Evolutionary conservation across 2,329 filamentous ascomycete species (phyloP), one percentile per base, ranked within the genome.

Genomic region (Orbilia oligospora): DNA sequence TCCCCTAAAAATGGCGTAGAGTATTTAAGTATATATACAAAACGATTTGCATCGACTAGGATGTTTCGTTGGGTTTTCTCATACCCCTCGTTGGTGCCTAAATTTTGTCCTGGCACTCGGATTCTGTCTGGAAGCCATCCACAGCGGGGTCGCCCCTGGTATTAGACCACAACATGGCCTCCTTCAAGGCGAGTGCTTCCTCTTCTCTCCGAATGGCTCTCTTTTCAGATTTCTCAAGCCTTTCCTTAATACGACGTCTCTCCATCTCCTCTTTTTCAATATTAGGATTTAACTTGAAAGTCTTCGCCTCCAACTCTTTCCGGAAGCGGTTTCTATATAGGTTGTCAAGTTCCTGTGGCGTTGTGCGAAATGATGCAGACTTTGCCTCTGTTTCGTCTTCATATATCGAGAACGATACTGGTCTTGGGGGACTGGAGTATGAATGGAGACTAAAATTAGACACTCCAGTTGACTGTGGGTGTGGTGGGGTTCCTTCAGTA

Each of bases 111-210:
- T 27, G 20, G 5, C 6, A 10, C 20, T 61, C n/a, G n/a, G 44
- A 5, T 12, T 20, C 44, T 4, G 5, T 6, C 44, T 20, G n/a
- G 44, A 6, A 8, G 18, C 2, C 4, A 4, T 9, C 36, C 9
- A 18, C 1, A 27, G 5, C 56, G 10, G 14, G 18, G 20, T 20
- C n/a, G 4, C 2, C 20, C 2, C 56, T 16, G 18, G 56, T 27
- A 36, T 61, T 61, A 22, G 33, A n/a, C 55, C 55, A 58, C 22
- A 58, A 14, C 20, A 22, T 38, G 5, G 30, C 55, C 18, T 61
- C 8, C 16, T 33, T n/a, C 14, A 61, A 44, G 3, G 18, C 14
- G 9, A 44, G n/a, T 2, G 33, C 56, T 3, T 44, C 16, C 24
- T 61, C 56, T 12, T 61, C 56, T 27, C 36, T 41, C 18, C 24